A percentile compares a stretch with the other conserved stretches of the same genome.
These are phyloP conservation scores for Yarrowia alimentaria DNA, from an alignment of 805 yeast species.

Conservation along the genomic window DNA sequence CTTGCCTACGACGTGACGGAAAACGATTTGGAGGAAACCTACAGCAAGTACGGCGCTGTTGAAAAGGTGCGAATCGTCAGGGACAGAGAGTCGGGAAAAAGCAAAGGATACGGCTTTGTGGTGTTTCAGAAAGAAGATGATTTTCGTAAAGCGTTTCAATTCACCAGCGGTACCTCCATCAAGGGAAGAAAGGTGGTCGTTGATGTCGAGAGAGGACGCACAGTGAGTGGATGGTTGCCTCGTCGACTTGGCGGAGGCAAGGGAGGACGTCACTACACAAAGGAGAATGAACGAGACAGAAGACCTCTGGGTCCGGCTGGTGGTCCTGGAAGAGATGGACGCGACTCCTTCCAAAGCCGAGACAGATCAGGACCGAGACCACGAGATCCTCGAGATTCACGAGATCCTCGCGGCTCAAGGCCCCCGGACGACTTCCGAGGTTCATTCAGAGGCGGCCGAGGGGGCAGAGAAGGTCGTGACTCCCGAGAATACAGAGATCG, in stretches of 20 bases:
- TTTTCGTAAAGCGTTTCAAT: constrained; percentile 51
- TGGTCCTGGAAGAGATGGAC: constrained; percentile 29
- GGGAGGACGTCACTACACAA: constrained; percentile 76
- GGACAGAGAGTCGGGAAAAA: constrained; percentile 51
- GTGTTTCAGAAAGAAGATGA: constrained; percentile 62
- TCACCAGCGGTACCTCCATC: constrained; percentile 53
- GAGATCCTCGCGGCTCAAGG: constrained; percentile 23
- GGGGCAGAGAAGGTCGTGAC: constrained; percentile 29
- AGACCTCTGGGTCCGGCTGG: constrained; percentile 28
- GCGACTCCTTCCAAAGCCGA: constrained; percentile 29
- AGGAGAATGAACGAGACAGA: constrained; percentile 34
- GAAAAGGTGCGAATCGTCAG: constrained; percentile 60
- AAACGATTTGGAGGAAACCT: constrained; percentile 61
- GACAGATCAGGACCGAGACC: constrained; percentile 26
- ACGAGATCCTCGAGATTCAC: constrained; percentile 23
- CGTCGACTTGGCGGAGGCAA: constrained; percentile 77
- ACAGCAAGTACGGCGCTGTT: constrained; percentile 66
- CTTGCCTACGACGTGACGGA: constrained; percentile 65
- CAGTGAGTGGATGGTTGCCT: constrained; percentile 43
- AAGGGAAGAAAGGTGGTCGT: constrained; percentile 51
- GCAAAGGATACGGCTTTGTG: constrained; percentile 83
- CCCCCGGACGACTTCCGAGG: constrained; percentile 25
- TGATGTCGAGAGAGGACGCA: constrained; percentile 44
- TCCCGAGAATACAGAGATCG: constrained; percentile 28
- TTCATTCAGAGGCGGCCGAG: constrained; percentile 23